Evolutionary conservation across 2,329 filamentous ascomycete genomes (phyloP), one percentile per base, ranked within the genome.

Genomic region (Cadophora gregata): DNA sequence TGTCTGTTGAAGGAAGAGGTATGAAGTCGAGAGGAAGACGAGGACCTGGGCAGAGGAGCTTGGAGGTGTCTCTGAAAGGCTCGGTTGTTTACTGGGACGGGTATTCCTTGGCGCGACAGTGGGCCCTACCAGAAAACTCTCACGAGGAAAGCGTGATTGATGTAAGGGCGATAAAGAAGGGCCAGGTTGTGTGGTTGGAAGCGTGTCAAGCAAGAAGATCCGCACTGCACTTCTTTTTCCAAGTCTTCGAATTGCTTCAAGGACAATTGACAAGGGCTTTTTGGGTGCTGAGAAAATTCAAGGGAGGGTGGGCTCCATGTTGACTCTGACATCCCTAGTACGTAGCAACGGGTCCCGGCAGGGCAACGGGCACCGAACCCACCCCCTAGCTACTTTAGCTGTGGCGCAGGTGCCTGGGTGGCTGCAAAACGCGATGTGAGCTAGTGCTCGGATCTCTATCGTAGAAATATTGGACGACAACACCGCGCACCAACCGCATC

Each of bases 71-170:
- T 42, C 38, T 42, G 38, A 50, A n/a, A 21, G 36, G 53, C 27
- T 27, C n/a, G 51, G 56, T n/a, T n/a, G n/a, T n/a, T n/a, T n/a
- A n/a, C n/a, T n/a, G n/a, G n/a, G n/a, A n/a, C n/a, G n/a, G n/a
- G n/a, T n/a, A n/a, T n/a, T n/a, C n/a, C 55, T 27, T 65, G 60
- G 63, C 63, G 63, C 56, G 63, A 61, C 21, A 33, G 62, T 63
- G 55, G 62, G 51, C 62, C 55, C 31, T 51, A 47, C 62, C n/a
- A 60, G 62, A 64, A 58, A 58, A 58, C 25, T 36, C 33, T 16
- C 36, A 38, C 55, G 7, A 19, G 8, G 24, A 63, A 45, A 48
- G 59, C 61, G 61, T 56, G 48, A 63, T 63, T 56, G 48, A 63
- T 63, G 31, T 45, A 45, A 62, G 33, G 50, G 24, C 61, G 61